Evolutionary conservation across 2,329 filamentous ascomycete genomes (phyloP).

Genomic region (Aspergillus brasiliensis): DNA sequence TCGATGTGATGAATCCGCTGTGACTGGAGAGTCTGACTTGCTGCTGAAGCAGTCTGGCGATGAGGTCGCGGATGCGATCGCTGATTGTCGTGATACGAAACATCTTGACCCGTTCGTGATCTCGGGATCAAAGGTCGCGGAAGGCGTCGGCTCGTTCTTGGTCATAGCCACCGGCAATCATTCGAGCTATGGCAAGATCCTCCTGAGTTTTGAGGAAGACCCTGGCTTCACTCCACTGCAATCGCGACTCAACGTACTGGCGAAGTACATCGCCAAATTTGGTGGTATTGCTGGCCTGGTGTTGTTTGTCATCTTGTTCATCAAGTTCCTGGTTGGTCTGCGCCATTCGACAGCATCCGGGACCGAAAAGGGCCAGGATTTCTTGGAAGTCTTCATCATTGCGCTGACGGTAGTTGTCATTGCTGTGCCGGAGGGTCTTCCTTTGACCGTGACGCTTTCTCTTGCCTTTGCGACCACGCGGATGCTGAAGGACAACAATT

Average conservation of each 20-base stretch:
- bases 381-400: conserved; percentile 57
- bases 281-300: conserved; percentile 66
- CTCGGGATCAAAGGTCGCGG: conserved; percentile 71
- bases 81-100: conserved; percentile 36
- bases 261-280: conserved; percentile 72
- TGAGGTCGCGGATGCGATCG: conserved; percentile 25
- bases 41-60: conserved; percentile 14
- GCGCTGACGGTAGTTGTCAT: conserved; percentile 60
- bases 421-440: conserved; percentile 58
- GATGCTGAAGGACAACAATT: conserved; percentile 61
- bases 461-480: conserved; percentile 61
- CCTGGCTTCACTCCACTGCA: conserved; percentile 75
- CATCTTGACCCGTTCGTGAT: conserved; percentile 70
- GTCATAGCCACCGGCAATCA: conserved; percentile 73
- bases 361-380: conserved; percentile 56
- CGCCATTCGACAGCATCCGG: conserved; percentile 45
- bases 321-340: conserved; percentile 68
- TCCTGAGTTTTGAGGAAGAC: conserved; percentile 74
- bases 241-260: conserved; percentile 70
- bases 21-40: conserved; percentile 22
- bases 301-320: conserved; percentile 70
- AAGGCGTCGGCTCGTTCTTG: conserved; percentile 71
- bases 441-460: conserved; percentile 59
- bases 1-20: conserved; percentile 25
- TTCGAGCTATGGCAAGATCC: conserved; percentile 71